phyloP scores from a whole-genome alignment of 2,329 filamentous ascomycete genomes.

The Mycosphaerella sp. region DNA sequence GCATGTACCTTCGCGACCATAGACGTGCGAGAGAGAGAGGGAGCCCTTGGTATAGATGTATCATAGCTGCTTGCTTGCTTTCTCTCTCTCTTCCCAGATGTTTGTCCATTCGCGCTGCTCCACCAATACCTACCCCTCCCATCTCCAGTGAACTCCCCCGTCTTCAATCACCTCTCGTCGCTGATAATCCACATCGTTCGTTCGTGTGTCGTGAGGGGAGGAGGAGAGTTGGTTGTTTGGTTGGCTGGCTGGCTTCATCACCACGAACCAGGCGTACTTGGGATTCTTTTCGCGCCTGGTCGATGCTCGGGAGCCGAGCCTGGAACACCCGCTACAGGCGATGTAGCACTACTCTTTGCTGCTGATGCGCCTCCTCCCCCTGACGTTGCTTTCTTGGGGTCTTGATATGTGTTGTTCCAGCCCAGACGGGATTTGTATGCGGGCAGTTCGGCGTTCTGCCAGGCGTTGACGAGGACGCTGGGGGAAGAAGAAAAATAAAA shows the following conservation, averaged over 20 bases:
- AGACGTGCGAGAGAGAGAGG: no score
- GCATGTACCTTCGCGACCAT: no score
- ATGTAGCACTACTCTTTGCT: conserved; percentile 6
- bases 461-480: conserved; percentile 45
- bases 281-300: conserved; percentile 8
- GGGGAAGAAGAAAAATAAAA: neutral
- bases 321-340: neutral
- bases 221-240: neutral
- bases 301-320: conserved; percentile 11
- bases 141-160: no score
- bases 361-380: neutral
- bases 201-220: no score
- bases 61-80: no score
- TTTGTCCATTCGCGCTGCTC: no score
- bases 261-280: conserved; percentile 16
- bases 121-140: no score
- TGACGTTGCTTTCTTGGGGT: conserved; percentile 4
- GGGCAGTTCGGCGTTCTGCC: conserved; percentile 38
- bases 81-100: no score
- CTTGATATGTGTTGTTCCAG: conserved; percentile 27
- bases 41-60: no score
- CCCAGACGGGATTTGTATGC: conserved; percentile 34
- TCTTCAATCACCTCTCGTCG: no score
- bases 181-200: no score
- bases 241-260: neutral